These are phyloP conservation scores for Botrytis aclada DNA, from an alignment of 2,329 filamentous ascomycete genomes.

Conservation along the genomic window DNA sequence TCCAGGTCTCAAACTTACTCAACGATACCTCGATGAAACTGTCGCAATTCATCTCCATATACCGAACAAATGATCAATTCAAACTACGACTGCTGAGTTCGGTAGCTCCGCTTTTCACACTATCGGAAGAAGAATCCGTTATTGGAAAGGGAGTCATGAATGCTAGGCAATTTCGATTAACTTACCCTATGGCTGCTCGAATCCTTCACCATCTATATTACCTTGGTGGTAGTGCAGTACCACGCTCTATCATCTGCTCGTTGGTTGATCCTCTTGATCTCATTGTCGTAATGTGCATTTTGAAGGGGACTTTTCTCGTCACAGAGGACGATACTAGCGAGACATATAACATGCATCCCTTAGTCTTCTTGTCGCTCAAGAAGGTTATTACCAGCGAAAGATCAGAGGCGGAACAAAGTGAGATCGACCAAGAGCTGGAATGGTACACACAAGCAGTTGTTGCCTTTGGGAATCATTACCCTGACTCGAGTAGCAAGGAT, in stretches of 20 bases:
- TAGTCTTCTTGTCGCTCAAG: conserved; percentile 28
- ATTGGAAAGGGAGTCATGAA: conserved; percentile 30
- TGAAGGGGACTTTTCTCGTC: conserved; percentile 29
- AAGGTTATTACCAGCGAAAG: conserved; percentile 22
- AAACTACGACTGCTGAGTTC: conserved; percentile 30
- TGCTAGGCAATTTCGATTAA: conserved; percentile 25
- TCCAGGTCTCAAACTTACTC: conserved; percentile 29
- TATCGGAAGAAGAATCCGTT: conserved; percentile 25
- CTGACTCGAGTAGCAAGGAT: conserved; percentile 24
- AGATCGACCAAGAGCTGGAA: conserved; percentile 25
- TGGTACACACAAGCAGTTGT: conserved; percentile 31
- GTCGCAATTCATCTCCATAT: conserved; percentile 30
- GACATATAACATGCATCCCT: conserved; percentile 29
- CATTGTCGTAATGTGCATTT: conserved; percentile 28
- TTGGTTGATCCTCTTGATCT: conserved; percentile 29
- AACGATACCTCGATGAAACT: conserved; percentile 30
- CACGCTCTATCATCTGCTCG: conserved; percentile 26
- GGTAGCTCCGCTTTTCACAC: conserved; percentile 24
- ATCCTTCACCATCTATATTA: conserved; percentile 31
- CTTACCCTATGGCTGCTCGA: conserved; percentile 19
- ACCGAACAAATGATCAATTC: conserved; percentile 26
- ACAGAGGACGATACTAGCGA: conserved; percentile 21
- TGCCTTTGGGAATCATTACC: conserved; percentile 29
- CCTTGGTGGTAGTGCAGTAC: conserved; percentile 28
- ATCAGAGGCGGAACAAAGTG: conserved; percentile 19